Evolutionary conservation across 352 stramenopile species (phyloP), one percentile per base, ranked within the genome.

Genomic region (Globisporangium paddicum): DNA sequence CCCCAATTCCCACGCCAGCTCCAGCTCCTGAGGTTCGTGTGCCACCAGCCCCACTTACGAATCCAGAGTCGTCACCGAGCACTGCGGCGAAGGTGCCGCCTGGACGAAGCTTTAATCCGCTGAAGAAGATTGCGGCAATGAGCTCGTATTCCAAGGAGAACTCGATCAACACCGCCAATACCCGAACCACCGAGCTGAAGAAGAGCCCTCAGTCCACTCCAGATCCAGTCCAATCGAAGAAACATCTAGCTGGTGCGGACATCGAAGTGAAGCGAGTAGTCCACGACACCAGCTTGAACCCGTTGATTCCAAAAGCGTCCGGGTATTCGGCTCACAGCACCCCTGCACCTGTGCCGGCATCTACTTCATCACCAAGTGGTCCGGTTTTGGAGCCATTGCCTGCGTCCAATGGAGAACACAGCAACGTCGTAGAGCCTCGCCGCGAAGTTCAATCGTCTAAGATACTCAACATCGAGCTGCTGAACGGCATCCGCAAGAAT

Each of bases 101-200:
- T n/a, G 63, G 68, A 25, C 77, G 77, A 62, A 77, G 55, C 55
- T 82, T 86, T 52, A 86, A 82, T 52, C 76, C 76, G 30, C 60
- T 86, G 26, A 86, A 86, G 63, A 88, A 88, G 56, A 85, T 88
- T 51, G 71, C 72, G 37, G 63, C 67, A 16, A 61, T 83, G 8
- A 67, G 69, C 19, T 72, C 60, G 26, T 72, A 83, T 32, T 60
- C 64, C 8, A 82, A 82, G 60, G 75, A 85, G 25, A 82, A 71
- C 34, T 70, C 58, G 26, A 59, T 41, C 45, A 75, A 68, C 55
- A 86, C 47, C 50, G 58, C 68, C 3, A 82, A 82, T 64, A 46
- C 55, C 6, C 55, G 62, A 23, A 48, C 23, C 13, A 62, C 63
- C 42, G 54, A 72, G 14, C 35, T 48, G 16, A 47, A 40, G 23